Evolutionary conservation across 2,329 filamentous ascomycete species (phyloP), one percentile per base, ranked within the genome.

Genomic region (Aspergillus flavus): DNA sequence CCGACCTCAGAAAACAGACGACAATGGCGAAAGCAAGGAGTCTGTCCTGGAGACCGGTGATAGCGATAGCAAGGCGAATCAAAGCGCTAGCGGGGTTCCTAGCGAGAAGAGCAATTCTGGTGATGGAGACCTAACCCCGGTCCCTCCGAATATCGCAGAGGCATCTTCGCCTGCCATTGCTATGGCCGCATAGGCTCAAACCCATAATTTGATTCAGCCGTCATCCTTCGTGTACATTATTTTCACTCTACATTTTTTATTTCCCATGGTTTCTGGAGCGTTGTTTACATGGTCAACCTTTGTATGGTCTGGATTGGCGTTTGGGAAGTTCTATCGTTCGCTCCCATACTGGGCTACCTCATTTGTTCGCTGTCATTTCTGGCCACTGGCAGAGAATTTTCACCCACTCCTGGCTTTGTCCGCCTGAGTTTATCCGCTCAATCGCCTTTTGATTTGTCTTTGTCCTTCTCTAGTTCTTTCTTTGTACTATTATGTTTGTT

Each of bases 61-160:
- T 43, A 87, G 83, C 70, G 85, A 88, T 59, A 79, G 79, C 63
- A 88, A 87, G 73, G 79, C 82, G 60, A 85, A 85, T 69, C 83
- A 84, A 62, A 84, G 83, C 62, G 72, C 71, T 76, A 87, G 84
- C 68, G 86, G 82, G 23, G 76, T 87, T 57, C 81, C 83, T 39
- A 86, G 86, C 70, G 87, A 89, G 67, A 86, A 85, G 79, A 88
- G 85, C 71, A 84, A 83, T 60, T 81, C 79, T n/a, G 83, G 82
- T 43, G 81, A 83, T 41, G 80, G 80, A 36, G 77, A 81, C 65
- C 75, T 81, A 55, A 82, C 83, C 14, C 75, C 79, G 11, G 76
- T 81, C 58, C 76, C 80, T 19, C 77, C 80, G 16, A 81, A 82
- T 64, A 73, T 79, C 46, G 79, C 81, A 21, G 85, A 83, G 69